Evolutionary conservation across 441 rosid genomes (phyloP), one percentile per base, ranked within the genome.

Genomic region (Lepidium campestre): DNA sequence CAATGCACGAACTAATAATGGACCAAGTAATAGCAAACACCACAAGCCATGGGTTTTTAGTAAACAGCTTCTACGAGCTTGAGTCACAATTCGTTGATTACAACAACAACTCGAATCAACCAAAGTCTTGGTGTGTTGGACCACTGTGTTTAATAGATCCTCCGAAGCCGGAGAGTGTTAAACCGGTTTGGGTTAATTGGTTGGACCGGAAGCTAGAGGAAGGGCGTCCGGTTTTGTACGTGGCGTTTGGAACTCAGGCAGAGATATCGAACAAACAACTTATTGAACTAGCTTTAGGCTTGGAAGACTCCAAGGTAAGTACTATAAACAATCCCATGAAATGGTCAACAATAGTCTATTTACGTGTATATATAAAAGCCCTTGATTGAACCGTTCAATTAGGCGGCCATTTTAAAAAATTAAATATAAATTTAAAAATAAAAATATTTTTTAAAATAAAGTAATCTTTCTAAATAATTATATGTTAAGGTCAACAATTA

Each of bases 171-270:
- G 2, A 2, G 2, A 45, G n/a, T 63, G 52, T 10, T 59, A 8
- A 10, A 44, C 65, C 19, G 45, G 60, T 23, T 18, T 88, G 90
- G 89, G 77, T 75, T 11, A 48, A 47, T 15, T 88, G 93, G 93
- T 81, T 88, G 59, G 89, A 91, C 66, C 41, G 58, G 42, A 85
- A 82, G 63, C 75, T 20, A 12, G 80, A 74, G 2, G 68, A 78
- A 27, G 86, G 83, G 0, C 56, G 67, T 25, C 39, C 89, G 0
- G 86, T 86, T 25, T 52, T 91, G 20, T 91, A 88, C 63, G 88
- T 81, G 1, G 96, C 96, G 3, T 88, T 88, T 45, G 90, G 97
- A 56, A 74, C 97, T 5, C 96, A 91, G 36, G 85, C 85, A 0
- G 90, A 88, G 71, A 63, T 85, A 14, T 78, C 85, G 8, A 5